Base-by-base conservation (phyloP, 2,329 filamentous ascomycete species). In the Phialophora macrospora region DNA sequence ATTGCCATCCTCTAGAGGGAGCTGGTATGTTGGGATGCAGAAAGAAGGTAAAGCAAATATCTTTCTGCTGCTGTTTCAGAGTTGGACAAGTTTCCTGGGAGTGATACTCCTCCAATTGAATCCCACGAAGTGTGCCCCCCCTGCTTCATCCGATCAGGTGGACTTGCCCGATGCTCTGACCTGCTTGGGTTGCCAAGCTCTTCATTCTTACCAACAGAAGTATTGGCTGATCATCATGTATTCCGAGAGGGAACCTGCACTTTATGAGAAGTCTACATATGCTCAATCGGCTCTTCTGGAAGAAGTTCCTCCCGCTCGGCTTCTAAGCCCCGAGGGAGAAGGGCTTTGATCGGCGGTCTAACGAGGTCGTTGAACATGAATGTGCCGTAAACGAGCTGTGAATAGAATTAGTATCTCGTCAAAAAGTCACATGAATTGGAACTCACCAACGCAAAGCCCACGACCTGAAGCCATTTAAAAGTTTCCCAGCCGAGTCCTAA, bases 291-390 rank as follows among this genome's bases (percentile, higher is more conserved):
- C 66, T 93, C 91, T 76, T 96, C 92, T 0, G 90, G 90, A 7
- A 96, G 81, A 30, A 96, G 79, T 20, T 56, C 60, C 20, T 73
- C 73, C 28, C 69, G 72, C 26, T 71, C 71, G 14, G 77, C 75
- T 41, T 72, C 71, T 84, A 78, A 63, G 81, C 77, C 62, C 55
- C 49, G 49, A 11, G 83, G 83, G 38, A 93, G 74, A 67, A 85
- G 89, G 60, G 85, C 86, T 76, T 87, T 86, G 66, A 96, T 80
- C 0, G 95, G 95, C 24, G 93, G 92, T 66, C 87, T 83, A n/a
- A 98, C 85, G 65, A 99, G 87, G 68, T 96, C 93, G 78, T 98
- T 98, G 83, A 98, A 98, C 49, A 98, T 77, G 78, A 97, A 97
- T 1, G 94, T 99, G 71, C 95, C 96, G 76, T 97, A 99, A 14